Conservation (phyloP, 352 stramenopile species). For the Plasmopara viticola region DNA sequence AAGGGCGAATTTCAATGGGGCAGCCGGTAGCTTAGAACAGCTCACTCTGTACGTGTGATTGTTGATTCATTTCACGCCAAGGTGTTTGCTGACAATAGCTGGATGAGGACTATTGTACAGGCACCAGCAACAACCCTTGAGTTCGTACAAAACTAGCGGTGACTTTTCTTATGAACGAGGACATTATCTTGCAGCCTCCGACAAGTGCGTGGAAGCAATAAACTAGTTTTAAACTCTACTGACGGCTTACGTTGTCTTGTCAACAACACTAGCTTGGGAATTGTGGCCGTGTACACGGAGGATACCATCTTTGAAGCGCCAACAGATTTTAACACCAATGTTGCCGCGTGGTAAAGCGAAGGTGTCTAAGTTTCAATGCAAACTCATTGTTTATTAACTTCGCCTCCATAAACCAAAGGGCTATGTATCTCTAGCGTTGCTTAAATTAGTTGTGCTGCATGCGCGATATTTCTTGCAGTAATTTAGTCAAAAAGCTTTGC, state of each 20-base stretch:
- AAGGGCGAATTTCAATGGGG: constrained; percentile 25
- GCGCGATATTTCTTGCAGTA: constrained; percentile 65
- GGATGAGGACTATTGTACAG: constrained; percentile 3
- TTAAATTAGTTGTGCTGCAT: constrained; percentile 37
- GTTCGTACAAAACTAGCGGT: constrained; percentile 66
- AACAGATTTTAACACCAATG: constrained; percentile 13
- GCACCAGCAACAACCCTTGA: constrained; percentile 13
- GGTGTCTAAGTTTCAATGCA: constrained; percentile 6
- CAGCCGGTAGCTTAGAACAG: constrained; percentile 21
- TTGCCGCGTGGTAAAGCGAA: constrained; percentile 9
- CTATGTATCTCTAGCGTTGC: background rate
- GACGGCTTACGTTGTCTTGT: constrained; percentile 4
- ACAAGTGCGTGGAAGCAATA: constrained; percentile 46
- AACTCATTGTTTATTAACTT: background rate
- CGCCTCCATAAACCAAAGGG: background rate
- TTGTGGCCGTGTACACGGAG: constrained; percentile 52
- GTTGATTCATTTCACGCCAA: background rate
- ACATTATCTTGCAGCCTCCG: constrained; percentile 54
- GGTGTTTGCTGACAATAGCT: constrained; percentile 1
- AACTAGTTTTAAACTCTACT: background rate
- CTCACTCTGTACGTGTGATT: constrained; percentile 29
- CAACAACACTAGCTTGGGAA: constrained; percentile 28
- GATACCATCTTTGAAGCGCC: constrained; percentile 15
- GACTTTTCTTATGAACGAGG: constrained; percentile 53
- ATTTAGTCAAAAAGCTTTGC: constrained; percentile 35